Percentiles rank a stretch among this genome's conserved stretches.
Conservation (phyloP, 306 rosid species). For the Malus fusca region DNA sequence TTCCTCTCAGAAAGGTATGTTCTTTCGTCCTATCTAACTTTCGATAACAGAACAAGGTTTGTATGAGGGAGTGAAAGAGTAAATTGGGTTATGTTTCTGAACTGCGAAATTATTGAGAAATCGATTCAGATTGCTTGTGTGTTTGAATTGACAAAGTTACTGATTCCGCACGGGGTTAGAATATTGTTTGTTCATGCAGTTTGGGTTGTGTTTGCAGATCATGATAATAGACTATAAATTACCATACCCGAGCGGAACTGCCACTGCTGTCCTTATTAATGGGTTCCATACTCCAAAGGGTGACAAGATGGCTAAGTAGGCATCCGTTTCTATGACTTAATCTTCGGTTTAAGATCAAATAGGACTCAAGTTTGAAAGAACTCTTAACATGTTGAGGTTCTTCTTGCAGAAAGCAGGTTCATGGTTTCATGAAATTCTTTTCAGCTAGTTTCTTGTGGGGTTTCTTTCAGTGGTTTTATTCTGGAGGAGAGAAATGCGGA, state of each 20-base stretch:
- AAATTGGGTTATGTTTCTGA: not conserved
- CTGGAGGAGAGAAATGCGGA: slow-evolving; percentile 80
- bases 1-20: slow-evolving; percentile 87
- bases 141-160: not conserved
- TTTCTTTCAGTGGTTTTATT: slow-evolving; percentile 85
- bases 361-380: slow-evolving; percentile 12
- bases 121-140: not conserved
- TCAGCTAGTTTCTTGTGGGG: slow-evolving; percentile 85
- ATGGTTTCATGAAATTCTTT: slow-evolving; percentile 65
- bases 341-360: not conserved
- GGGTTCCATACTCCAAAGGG: slow-evolving; percentile 94
- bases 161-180: not conserved
- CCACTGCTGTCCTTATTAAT: slow-evolving; percentile 95
- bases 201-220: slow-evolving; percentile 48
- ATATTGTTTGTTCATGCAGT: slow-evolving; percentile 2
- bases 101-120: not conserved
- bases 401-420: slow-evolving; percentile 77
- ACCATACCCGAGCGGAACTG: slow-evolving; percentile 94
- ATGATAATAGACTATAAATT: slow-evolving; percentile 92
- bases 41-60: not conserved
- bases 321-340: not conserved
- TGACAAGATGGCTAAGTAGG: slow-evolving; percentile 78
- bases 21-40: not conserved
- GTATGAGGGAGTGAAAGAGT: not conserved
- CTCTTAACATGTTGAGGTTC: slow-evolving; percentile 19